Percentiles rank a stretch among this genome's conserved stretches.
Conservation (phyloP, 768 basidiomycete species). For the Russula griseocarnosa region DNA sequence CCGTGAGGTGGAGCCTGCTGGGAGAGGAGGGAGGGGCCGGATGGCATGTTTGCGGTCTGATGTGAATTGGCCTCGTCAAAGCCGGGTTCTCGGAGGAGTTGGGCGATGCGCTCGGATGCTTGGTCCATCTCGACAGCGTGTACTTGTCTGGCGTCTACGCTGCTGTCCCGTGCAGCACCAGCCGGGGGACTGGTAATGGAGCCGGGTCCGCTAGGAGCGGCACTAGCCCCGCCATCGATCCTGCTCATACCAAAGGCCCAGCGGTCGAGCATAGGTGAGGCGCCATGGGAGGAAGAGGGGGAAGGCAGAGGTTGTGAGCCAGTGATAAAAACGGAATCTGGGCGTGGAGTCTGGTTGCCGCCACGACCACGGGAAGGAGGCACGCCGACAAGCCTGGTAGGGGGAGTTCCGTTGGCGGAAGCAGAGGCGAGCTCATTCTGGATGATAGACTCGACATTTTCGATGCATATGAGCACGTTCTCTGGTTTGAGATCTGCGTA, state of each 20-base stretch:
- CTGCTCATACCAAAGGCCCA: conserved; percentile 91
- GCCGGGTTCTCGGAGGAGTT: conserved; percentile 41
- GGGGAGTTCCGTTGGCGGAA: conserved; percentile 44
- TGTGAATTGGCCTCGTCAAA: conserved; percentile 41
- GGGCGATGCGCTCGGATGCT: conserved; percentile 50
- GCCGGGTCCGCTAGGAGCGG: conserved; percentile 37
- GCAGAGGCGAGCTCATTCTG: conserved; percentile 66
- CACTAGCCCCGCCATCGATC: conserved; percentile 52
- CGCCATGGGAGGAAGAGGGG: conserved; percentile 65
- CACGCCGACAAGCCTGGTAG: conserved; percentile 80
- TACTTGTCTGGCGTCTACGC: conserved; percentile 24
- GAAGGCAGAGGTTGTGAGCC: conserved; percentile 92
- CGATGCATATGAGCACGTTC: conserved; percentile 95
- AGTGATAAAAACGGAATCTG: conserved; percentile 80
- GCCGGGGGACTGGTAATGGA: conserved; percentile 34
- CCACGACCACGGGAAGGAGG: conserved; percentile 90
- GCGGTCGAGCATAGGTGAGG: conserved; percentile 71
- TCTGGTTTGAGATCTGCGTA: conserved; percentile 87
- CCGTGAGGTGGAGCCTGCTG: conserved; percentile 53
- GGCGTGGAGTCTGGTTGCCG: conserved; percentile 92
- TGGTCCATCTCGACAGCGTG: conserved; percentile 40
- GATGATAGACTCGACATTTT: conserved; percentile 93
- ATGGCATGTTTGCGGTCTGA: conserved; percentile 36
- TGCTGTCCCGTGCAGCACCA: conserved; percentile 12
- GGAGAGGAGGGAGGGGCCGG: conserved; percentile 69